Evolutionary conservation across 768 basidiomycete genomes (phyloP).

Genomic region (Cystobasidium ongulense): DNA sequence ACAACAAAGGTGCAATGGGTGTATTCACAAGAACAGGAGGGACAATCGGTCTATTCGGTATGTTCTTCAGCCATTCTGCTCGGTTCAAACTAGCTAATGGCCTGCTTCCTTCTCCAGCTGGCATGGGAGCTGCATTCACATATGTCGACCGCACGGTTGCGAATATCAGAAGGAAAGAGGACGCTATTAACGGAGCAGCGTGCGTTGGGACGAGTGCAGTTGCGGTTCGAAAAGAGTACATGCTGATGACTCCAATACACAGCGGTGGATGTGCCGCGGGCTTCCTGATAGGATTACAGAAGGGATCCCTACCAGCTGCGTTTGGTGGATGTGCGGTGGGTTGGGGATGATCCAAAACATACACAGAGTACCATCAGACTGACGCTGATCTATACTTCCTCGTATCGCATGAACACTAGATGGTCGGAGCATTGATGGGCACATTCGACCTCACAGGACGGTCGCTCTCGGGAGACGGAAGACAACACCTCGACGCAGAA

Average conservation of each 20-base stretch:
- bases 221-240: not conserved
- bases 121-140: slow-evolving; percentile 79
- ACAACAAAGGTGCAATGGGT: slow-evolving; percentile 71
- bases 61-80: slow-evolving; percentile 39
- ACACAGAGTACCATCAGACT: too few relatives aligned
- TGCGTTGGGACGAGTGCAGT: not conserved
- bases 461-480: slow-evolving; percentile 50
- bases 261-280: slow-evolving; percentile 82
- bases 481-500: slow-evolving; percentile 39
- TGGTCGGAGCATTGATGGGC: slow-evolving; percentile 67
- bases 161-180: slow-evolving; percentile 69
- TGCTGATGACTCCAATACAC: not conserved
- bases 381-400: too few relatives aligned
- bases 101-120: slow-evolving; percentile 52
- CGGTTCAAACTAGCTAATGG: slow-evolving; percentile 1
- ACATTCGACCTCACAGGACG: slow-evolving; percentile 70
- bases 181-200: slow-evolving; percentile 70
- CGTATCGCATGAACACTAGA: not conserved
- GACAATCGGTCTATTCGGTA: slow-evolving; percentile 85
- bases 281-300: slow-evolving; percentile 67
- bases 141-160: slow-evolving; percentile 71
- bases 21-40: slow-evolving; percentile 78
- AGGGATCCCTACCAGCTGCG: slow-evolving; percentile 26
- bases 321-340: slow-evolving; percentile 45
- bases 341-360: slow-evolving; percentile 53